A percentile compares a stretch with the other conserved stretches of the same genome.
These are phyloP conservation scores for Solanum chacoense DNA, from an alignment of 305 asterid genomes.

Conservation along the genomic window DNA sequence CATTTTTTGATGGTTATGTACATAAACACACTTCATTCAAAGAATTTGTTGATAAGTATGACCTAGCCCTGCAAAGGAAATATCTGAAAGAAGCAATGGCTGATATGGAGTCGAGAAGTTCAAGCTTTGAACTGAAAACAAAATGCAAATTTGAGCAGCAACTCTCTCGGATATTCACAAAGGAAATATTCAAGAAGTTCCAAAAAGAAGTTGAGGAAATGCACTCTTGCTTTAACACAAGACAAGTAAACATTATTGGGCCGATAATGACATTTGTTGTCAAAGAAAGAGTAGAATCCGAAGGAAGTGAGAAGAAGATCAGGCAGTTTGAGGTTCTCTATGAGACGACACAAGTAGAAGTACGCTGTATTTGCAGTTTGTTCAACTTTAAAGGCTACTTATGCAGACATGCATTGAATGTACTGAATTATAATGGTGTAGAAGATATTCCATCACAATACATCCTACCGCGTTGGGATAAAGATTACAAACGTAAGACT, in stretches of 20 bases:
- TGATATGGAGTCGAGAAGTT: slow-evolving; percentile 39
- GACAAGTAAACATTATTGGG: slow-evolving; percentile 29
- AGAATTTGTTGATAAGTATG: slow-evolving; percentile 47
- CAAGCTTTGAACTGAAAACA: slow-evolving; percentile 29
- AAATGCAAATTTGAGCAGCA: slow-evolving; percentile 47
- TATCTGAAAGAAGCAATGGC: slow-evolving; percentile 38
- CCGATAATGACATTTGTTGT: slow-evolving; percentile 37
- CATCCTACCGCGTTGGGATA: slow-evolving; percentile 40
- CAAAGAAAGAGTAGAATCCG: slow-evolving; percentile 27
- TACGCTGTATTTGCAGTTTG: slow-evolving; percentile 48
- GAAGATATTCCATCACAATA: slow-evolving; percentile 43
- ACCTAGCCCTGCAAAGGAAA: slow-evolving; percentile 45
- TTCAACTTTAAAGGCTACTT: slow-evolving; percentile 44
- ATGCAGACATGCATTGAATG: slow-evolving; percentile 50
- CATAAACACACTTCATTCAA: slow-evolving; percentile 48
- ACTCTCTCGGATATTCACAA: slow-evolving; percentile 42
- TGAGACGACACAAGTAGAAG: slow-evolving; percentile 34
- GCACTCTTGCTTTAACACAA: slow-evolving; percentile 40
- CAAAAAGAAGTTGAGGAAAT: slow-evolving; percentile 45
- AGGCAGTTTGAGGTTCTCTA: slow-evolving; percentile 40
- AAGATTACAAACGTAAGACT: slow-evolving; percentile 27
- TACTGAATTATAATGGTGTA: slow-evolving; percentile 36
- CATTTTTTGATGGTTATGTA: slow-evolving; percentile 42
- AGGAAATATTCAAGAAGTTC: slow-evolving; percentile 37
- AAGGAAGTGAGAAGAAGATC: slow-evolving; percentile 31